phyloP scores from a whole-genome alignment of 371 early-diverging fungal genomes.

The Mucor mucedo region DNA sequence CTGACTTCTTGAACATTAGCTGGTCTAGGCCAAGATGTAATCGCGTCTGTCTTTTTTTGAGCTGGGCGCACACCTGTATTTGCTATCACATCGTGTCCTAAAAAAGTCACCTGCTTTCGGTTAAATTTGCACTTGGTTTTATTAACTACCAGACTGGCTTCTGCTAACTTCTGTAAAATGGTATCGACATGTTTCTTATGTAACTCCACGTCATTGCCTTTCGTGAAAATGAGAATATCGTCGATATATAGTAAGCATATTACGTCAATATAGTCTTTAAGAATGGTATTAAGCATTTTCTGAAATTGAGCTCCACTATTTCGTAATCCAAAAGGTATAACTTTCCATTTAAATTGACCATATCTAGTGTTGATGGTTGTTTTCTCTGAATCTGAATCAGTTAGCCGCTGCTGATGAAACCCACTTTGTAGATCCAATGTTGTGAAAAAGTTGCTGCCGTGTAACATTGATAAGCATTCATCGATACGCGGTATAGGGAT shows the following conservation, averaged over 20 bases:
- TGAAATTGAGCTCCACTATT: conserved; percentile 54
- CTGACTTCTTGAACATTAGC: too few relatives aligned
- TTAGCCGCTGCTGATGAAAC: conserved; percentile 38
- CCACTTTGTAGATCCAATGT: conserved; percentile 41
- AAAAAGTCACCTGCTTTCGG: too few relatives aligned
- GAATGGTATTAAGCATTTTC: conserved; percentile 38
- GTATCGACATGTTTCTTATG: too few relatives aligned
- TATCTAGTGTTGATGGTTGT: conserved; percentile 8
- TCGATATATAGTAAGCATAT: conserved; percentile 53
- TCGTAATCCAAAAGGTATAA: conserved; percentile 57
- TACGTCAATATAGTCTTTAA: conserved; percentile 39
- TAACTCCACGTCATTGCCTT: conserved; percentile 30
- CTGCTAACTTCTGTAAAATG: too few relatives aligned
- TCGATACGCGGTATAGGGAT: background rate
- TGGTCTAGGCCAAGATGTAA: too few relatives aligned
- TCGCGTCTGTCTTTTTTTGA: too few relatives aligned
- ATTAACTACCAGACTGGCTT: too few relatives aligned
- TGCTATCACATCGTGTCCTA: too few relatives aligned
- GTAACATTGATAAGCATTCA: background rate
- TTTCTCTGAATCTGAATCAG: background rate
- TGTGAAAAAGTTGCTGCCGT: conserved; percentile 5
- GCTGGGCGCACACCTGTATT: too few relatives aligned
- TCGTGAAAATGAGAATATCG: conserved; percentile 54
- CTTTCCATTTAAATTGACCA: conserved; percentile 49
- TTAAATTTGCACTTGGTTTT: too few relatives aligned